Evolutionary conservation across 208 protist species (phyloP), one percentile per base, ranked within the genome.

Genomic region (Paratrypanosoma confusum): DNA sequence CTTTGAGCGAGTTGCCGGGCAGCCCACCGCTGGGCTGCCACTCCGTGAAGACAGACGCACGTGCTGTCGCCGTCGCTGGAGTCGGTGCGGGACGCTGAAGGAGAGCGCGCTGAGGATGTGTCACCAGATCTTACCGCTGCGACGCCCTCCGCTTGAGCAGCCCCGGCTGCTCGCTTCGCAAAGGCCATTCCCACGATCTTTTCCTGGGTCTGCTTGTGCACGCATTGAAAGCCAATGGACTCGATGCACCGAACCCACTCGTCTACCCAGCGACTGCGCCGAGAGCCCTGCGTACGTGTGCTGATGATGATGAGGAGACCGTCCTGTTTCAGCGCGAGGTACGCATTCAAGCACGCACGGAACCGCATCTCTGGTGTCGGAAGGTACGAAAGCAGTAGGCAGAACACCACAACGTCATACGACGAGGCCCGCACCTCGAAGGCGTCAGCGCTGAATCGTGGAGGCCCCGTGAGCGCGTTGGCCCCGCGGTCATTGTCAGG

Each of bases 381-480:
- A 34, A 93, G 49, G 62, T 87, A 93, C 5, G 79, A 89, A 5
- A 93, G 71, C 17, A 93, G 56, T 16, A 93, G 54, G 42, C 77
- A 90, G 44, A 92, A 92, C 35, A 82, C 62, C 2, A 92, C 71
- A 5, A 50, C 79, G 41, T 92, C 76, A 46, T 60, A 82, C 35
- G 57, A 49, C 17, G 13, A 25, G 25, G 31, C 4, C n/a, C 17
- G 40, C 24, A 22, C 10, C 16, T 23, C 17, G 32, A 44, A 3
- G 8, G 13, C 35, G 16, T 37, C 22, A 1, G 29, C 6, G 8
- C 7, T 20, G 4, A n/a, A 23, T 3, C 10, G 23, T 5, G 14
- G 36, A 1, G 24, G 16, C 22, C 5, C 37, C 18, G n/a, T 13
- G 5, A 39, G 37, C 2, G 16, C 28, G 20, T 45, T 24, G 10